Percentiles rank a stretch among this genome's conserved stretches.
These are phyloP conservation scores for Pelargonium fulgidum DNA, from an alignment of 441 rosid species.

Conservation along the genomic window DNA sequence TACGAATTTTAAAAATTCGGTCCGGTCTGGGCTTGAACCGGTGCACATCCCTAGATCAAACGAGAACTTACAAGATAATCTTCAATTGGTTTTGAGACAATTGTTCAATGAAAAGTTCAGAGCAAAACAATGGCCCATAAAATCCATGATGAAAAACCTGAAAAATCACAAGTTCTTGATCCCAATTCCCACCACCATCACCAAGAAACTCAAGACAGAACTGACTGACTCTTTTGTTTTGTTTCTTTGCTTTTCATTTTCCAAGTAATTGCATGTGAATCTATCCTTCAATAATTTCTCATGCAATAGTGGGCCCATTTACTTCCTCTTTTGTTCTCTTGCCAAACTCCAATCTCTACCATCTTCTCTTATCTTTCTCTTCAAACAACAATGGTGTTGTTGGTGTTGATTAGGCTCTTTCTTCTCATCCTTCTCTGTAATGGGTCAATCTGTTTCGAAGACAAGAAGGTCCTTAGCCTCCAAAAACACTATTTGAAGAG, in stretches of 20 bases:
- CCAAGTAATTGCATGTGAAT: constrained; percentile 64
- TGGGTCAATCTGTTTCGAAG: constrained; percentile 28
- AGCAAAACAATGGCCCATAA: too few relatives aligned
- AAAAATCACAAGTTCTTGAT: not conserved
- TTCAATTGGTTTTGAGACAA: too few relatives aligned
- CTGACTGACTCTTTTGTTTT: not conserved
- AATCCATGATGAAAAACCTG: too few relatives aligned
- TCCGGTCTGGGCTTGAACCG: too few relatives aligned
- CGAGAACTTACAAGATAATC: too few relatives aligned
- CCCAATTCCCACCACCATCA: constrained; percentile 9
- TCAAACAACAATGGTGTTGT: constrained; percentile 1
- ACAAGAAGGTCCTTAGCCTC: constrained; percentile 41
- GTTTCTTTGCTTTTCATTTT: not conserved
- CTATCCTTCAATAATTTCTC: constrained; percentile 55
- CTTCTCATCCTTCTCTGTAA: constrained; percentile 18
- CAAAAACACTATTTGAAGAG: constrained; percentile 25
- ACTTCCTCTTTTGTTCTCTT: constrained; percentile 70
- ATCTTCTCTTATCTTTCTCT: constrained; percentile 11
- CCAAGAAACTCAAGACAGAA: constrained; percentile 4
- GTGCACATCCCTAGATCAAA: too few relatives aligned
- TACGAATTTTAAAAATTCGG: too few relatives aligned
- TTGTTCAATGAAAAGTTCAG: too few relatives aligned
- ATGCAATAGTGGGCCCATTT: constrained; percentile 61
- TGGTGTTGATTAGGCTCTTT: constrained; percentile 11
- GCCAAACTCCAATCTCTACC: constrained; percentile 49